phyloP scores from a whole-genome alignment of 179 eudicot species.

The Amaranthus tricolor region DNA sequence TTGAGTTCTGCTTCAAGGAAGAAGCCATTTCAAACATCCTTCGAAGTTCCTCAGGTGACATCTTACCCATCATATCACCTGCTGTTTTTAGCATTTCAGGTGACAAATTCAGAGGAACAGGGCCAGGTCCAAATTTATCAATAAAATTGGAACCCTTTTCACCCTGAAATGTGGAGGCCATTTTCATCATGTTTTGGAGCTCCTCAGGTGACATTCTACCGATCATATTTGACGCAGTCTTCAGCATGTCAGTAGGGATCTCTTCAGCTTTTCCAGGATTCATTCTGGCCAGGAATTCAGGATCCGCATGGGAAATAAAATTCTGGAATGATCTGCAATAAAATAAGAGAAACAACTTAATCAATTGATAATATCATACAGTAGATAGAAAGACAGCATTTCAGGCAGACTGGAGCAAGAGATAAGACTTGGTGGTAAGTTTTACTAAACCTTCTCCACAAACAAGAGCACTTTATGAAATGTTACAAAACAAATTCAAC shows the following conservation, averaged over 20 bases:
- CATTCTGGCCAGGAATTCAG: constrained; percentile 67
- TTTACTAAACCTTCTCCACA: neutral
- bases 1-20: constrained; percentile 54
- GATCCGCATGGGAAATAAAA: constrained; percentile 68
- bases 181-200: constrained; percentile 78
- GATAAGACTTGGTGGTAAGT: neutral
- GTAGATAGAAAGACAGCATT: neutral
- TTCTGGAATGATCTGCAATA: constrained; percentile 73
- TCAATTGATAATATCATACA: neutral
- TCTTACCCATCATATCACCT: constrained; percentile 87
- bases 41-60: constrained; percentile 78
- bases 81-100: constrained; percentile 93
- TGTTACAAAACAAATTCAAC: too few relatives aligned
- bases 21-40: constrained; percentile 84
- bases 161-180: constrained; percentile 87
- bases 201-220: constrained; percentile 92
- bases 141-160: constrained; percentile 43
- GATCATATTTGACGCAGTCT: constrained; percentile 80
- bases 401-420: constrained; percentile 13
- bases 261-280: constrained; percentile 57
- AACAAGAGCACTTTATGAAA: neutral
- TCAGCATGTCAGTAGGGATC: constrained; percentile 77
- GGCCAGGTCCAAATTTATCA: constrained; percentile 46
- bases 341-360: constrained; percentile 17
- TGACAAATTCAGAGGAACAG: constrained; percentile 56